Percentiles rank a stretch among this genome's conserved stretches.
Conservation (phyloP, 371 early-diverging fungal genomes). For the Mortierella sp. region DNA sequence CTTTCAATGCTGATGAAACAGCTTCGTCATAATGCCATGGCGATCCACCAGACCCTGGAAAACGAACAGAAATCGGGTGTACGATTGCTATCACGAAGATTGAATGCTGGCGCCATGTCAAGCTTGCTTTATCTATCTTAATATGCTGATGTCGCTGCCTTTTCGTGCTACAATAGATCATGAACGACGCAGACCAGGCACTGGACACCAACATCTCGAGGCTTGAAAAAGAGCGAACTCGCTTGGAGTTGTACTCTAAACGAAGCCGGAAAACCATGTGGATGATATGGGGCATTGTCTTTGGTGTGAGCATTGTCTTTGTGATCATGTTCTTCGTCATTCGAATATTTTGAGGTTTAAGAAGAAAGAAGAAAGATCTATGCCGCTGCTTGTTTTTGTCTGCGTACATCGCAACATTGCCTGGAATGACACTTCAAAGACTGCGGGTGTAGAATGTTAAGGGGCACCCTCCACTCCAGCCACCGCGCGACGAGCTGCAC, state of each 20-base stretch:
- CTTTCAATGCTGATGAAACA: conserved; percentile 42
- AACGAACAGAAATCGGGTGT: conserved; percentile 44
- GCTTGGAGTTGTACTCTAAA: conserved; percentile 49
- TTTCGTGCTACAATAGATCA: conserved; percentile 20
- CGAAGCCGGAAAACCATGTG: conserved; percentile 57
- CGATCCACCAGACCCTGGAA: conserved; percentile 41
- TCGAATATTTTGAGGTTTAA: conserved; percentile 50
- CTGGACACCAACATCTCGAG: conserved; percentile 53
- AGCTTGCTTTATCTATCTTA: no score
- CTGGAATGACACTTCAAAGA: no score
- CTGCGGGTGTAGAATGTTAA: no score
- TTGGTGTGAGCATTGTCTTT: conserved; percentile 52
- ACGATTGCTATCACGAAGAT: not conserved
- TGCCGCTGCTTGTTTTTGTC: no score
- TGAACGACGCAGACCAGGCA: conserved; percentile 50
- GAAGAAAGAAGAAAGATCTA: no score
- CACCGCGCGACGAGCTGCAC: no score
- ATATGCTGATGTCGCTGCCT: not conserved
- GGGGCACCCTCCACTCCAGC: no score
- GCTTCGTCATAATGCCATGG: conserved; percentile 42
- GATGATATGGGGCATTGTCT: conserved; percentile 56
- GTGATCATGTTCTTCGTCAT: conserved; percentile 56
- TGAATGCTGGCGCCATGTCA: no score
- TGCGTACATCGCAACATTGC: no score
- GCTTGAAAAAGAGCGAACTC: conserved; percentile 49